Evolutionary conservation across 2,329 filamentous ascomycete genomes (phyloP).

Genomic region (Cordyceps javanica): DNA sequence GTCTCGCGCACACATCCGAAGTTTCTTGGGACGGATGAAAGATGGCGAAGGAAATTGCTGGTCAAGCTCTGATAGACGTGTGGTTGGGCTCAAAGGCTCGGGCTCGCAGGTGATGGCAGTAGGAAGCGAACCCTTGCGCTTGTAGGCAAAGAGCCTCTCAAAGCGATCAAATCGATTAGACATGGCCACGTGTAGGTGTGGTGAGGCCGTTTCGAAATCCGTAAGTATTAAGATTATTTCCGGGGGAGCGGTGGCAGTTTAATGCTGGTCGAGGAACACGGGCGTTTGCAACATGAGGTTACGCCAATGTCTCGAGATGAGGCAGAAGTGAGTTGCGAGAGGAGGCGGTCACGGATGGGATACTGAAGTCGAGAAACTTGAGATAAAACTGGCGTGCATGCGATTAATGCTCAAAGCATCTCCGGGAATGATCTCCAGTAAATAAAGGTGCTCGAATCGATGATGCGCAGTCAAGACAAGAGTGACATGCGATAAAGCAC

Average conservation of each 20-base stretch:
- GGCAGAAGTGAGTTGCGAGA: conserved; percentile 1
- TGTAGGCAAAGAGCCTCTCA: conserved; percentile 46
- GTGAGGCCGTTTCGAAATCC: background rate
- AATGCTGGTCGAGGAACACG: background rate
- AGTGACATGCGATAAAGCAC: conserved; percentile 8
- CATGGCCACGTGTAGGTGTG: conserved; percentile 33
- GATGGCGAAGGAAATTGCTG: conserved; percentile 45
- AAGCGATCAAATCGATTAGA: conserved; percentile 43
- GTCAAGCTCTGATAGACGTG: conserved; percentile 19
- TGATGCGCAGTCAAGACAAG: background rate
- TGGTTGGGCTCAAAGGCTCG: conserved; percentile 19
- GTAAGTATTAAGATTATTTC: background rate
- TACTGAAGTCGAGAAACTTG: background rate
- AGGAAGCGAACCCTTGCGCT: conserved; percentile 28
- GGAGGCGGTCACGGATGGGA: background rate
- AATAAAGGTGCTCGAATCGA: background rate
- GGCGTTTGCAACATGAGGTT: conserved; percentile 9
- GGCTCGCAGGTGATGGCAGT: conserved; percentile 21
- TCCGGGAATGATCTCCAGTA: background rate
- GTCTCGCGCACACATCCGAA: conserved; percentile 52
- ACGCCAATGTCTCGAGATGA: conserved; percentile 8
- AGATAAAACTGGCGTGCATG: background rate
- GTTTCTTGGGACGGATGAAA: conserved; percentile 49
- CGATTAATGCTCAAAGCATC: background rate
- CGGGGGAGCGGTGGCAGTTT: background rate